Evolutionary conservation across 768 basidiomycete species (phyloP).

Genomic region (Kwoniella europaea): DNA sequence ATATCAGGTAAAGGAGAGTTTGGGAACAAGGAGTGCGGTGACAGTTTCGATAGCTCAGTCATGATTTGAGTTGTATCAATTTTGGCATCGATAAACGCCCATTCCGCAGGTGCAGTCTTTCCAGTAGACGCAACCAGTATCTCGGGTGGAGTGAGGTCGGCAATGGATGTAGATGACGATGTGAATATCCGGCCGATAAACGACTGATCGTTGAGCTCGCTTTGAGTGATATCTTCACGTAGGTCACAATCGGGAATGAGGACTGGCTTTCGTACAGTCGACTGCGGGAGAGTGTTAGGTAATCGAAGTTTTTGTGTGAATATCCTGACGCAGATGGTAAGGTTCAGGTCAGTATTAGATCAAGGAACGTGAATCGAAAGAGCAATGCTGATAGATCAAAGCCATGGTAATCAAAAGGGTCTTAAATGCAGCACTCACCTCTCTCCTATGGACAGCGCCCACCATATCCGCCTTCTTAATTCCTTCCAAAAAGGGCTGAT

Average conservation of each 20-base stretch:
- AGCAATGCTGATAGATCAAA: too few relatives aligned
- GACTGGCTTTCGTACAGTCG: slow-evolving; percentile 2
- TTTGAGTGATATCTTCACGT: slow-evolving; percentile 20
- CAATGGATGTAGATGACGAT: neutral
- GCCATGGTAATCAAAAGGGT: too few relatives aligned
- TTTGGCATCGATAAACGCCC: slow-evolving; percentile 21
- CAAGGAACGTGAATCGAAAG: neutral
- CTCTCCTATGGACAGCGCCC: neutral
- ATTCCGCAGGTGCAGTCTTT: slow-evolving; percentile 4
- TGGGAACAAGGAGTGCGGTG: neutral
- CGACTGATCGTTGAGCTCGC: slow-evolving; percentile 1
- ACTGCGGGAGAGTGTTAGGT: neutral
- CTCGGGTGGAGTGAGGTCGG: neutral
- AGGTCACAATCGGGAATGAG: slow-evolving; percentile 15
- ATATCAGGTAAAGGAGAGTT: neutral
- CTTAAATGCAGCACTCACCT: slow-evolving; percentile 8
- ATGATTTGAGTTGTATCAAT: neutral
- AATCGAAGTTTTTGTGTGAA: neutral
- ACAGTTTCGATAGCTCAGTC: neutral
- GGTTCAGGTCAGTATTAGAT: neutral
- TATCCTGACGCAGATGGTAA: slow-evolving; percentile 1
- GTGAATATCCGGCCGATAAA: neutral
- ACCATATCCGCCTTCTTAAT: slow-evolving; percentile 21
- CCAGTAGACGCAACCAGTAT: neutral
- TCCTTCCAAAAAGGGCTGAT: slow-evolving; percentile 13